These are phyloP conservation scores for Pseudogymnoascus sp. DNA, from an alignment of 2,329 filamentous ascomycete species.

Conservation along the genomic window DNA sequence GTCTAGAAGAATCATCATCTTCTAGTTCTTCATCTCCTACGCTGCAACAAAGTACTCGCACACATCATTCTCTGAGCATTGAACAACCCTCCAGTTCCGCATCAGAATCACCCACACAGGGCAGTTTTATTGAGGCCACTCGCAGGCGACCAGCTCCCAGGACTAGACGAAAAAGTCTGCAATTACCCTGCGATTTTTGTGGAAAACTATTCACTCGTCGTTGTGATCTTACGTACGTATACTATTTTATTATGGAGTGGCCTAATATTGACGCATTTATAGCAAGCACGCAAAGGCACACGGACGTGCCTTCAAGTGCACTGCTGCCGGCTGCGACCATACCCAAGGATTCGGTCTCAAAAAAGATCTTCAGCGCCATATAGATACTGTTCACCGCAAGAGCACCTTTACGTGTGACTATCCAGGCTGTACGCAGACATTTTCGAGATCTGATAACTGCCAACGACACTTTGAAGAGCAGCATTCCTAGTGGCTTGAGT, in stretches of 20 bases:
- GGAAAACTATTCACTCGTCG: background rate
- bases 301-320: conserved; percentile 10
- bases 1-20: too few species aligned
- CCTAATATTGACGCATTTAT: background rate
- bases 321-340: conserved; percentile 7
- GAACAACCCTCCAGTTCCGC: background rate
- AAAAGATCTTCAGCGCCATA: conserved; percentile 13
- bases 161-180: background rate
- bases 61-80: background rate
- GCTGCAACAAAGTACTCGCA: background rate
- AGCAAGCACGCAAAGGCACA: conserved; percentile 12
- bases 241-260: background rate
- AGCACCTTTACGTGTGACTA: conserved; percentile 12
- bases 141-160: background rate
- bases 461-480: conserved; percentile 13
- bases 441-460: conserved; percentile 14
- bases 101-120: background rate
- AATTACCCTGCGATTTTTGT: background rate
- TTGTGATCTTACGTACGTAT: conserved; percentile 4
- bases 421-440: conserved; percentile 10
- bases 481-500: background rate
- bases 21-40: too few species aligned
- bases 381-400: conserved; percentile 12
- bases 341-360: conserved; percentile 10
- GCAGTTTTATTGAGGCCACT: background rate